A percentile compares a stretch with the other conserved stretches of the same genome.
These are phyloP conservation scores for Torulaspora pretoriensis DNA, from an alignment of 1,139 yeast genomes.

Conservation along the genomic window DNA sequence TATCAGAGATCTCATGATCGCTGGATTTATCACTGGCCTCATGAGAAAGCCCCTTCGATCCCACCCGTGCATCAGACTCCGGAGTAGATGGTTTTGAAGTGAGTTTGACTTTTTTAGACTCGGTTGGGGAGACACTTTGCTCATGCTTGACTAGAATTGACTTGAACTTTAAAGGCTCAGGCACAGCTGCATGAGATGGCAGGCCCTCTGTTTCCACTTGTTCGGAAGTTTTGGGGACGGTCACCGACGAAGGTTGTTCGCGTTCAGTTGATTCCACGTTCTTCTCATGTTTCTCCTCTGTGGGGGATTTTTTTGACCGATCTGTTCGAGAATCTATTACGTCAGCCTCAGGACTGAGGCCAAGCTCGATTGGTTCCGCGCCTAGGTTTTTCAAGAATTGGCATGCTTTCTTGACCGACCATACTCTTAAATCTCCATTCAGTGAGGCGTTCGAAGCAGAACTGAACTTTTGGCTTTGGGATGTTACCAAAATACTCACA, in stretches of 20 bases:
- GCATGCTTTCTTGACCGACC: slow-evolving; percentile 18
- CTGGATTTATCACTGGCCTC: not conserved
- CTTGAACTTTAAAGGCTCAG: not conserved
- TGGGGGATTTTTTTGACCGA: too few species aligned
- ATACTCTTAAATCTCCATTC: slow-evolving; percentile 16
- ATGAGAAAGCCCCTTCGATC: not conserved
- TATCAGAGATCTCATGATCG: not conserved
- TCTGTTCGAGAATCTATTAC: too few species aligned
- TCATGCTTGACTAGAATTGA: not conserved
- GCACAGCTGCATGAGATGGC: too few species aligned
- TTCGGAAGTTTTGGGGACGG: too few species aligned
- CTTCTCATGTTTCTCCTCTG: too few species aligned
- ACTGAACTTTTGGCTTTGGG: not conserved
- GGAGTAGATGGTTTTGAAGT: not conserved
- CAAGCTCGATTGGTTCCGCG: slow-evolving; percentile 1
- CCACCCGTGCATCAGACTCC: not conserved
- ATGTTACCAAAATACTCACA: slow-evolving; percentile 9
- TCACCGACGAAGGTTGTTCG: too few species aligned
- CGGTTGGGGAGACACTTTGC: too few species aligned
- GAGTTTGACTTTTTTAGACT: not conserved
- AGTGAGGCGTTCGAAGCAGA: not conserved
- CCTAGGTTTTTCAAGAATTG: slow-evolving; percentile 19
- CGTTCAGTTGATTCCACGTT: too few species aligned
- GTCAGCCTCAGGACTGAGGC: not conserved
- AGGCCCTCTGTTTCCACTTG: too few species aligned